Evolutionary conservation across 2,329 filamentous ascomycete species (phyloP).

Genomic region (Trichoderma sp.): DNA sequence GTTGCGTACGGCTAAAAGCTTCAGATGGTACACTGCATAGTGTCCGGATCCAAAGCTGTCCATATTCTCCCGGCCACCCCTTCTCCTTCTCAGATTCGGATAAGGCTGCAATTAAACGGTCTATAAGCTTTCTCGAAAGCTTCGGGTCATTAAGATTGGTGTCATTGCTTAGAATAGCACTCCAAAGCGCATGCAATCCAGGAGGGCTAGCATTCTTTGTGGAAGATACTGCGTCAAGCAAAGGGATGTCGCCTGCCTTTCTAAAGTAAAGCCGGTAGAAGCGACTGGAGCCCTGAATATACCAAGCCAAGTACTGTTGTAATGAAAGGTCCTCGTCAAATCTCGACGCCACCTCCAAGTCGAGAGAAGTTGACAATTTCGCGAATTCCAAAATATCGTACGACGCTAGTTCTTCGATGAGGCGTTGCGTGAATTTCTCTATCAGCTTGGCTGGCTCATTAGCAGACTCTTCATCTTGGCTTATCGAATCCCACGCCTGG

Average conservation of each 20-base stretch:
- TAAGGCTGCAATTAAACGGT: conserved; percentile 37
- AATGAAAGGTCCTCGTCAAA: conserved; percentile 34
- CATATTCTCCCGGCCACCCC: conserved; percentile 36
- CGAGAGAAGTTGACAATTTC: conserved; percentile 28
- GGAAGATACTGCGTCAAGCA: conserved; percentile 33
- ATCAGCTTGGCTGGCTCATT: conserved; percentile 37
- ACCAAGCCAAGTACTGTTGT: conserved; percentile 41
- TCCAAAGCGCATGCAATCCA: conserved; percentile 34
- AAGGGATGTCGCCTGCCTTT: conserved; percentile 32
- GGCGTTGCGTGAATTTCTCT: conserved; percentile 38
- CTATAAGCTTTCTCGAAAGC: conserved; percentile 37
- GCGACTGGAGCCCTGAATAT: conserved; percentile 38
- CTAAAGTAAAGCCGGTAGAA: conserved; percentile 36
- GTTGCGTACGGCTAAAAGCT: conserved; percentile 44
- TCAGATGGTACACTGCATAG: conserved; percentile 43
- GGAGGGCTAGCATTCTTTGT: conserved; percentile 26
- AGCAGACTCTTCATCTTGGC: conserved; percentile 39
- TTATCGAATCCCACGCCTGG: conserved; percentile 42
- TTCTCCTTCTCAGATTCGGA: conserved; percentile 36
- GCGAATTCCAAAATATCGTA: conserved; percentile 31
- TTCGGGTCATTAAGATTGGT: conserved; percentile 41
- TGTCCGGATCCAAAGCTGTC: conserved; percentile 36
- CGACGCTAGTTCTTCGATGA: conserved; percentile 37
- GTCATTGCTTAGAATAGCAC: conserved; percentile 41
- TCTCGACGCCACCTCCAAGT: conserved; percentile 27